phyloP scores from a whole-genome alignment of 768 basidiomycete species.

The Leccinellum rugosiceps region DNA sequence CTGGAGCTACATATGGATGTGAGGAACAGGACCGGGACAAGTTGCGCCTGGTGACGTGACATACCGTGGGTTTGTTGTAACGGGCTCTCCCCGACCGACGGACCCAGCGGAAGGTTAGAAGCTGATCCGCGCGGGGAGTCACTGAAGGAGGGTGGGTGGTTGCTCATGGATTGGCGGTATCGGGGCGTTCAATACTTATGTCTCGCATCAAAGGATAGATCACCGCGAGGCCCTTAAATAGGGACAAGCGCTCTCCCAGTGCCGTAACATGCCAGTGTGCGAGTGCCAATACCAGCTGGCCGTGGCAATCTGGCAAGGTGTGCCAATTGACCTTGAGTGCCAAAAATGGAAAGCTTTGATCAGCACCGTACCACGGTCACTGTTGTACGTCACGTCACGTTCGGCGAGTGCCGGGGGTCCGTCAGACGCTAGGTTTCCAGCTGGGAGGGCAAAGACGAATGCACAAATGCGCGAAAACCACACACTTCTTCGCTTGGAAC shows the following conservation, averaged over 20 bases:
- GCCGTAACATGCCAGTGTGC: conserved; percentile 19
- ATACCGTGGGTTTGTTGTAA: conserved; percentile 11
- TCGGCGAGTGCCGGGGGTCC: conserved; percentile 24
- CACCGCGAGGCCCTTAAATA: conserved; percentile 15
- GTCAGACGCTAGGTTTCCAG: conserved; percentile 24
- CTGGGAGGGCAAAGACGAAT: conserved; percentile 17
- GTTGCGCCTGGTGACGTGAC: not conserved
- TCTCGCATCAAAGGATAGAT: conserved; percentile 5
- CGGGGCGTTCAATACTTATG: not conserved
- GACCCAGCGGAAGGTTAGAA: not conserved
- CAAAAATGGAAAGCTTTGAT: conserved; percentile 22
- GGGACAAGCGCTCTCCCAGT: conserved; percentile 1
- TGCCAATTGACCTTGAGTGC: conserved; percentile 11
- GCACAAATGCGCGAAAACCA: conserved; percentile 23
- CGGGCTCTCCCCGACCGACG: not conserved
- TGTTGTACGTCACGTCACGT: conserved; percentile 24
- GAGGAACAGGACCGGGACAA: not conserved
- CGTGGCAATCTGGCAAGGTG: not conserved
- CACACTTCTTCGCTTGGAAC: conserved; percentile 33
- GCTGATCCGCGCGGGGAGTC: conserved; percentile 19
- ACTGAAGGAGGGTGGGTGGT: conserved; percentile 4
- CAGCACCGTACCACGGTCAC: conserved; percentile 14
- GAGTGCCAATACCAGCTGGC: not conserved
- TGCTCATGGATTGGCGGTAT: conserved; percentile 20
- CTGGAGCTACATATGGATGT: conserved; percentile 3